A percentile compares a stretch with the other conserved stretches of the same genome.
Evolutionary conservation across 805 yeast genomes (phyloP).

Genomic region (Ogataea dorogensis): DNA sequence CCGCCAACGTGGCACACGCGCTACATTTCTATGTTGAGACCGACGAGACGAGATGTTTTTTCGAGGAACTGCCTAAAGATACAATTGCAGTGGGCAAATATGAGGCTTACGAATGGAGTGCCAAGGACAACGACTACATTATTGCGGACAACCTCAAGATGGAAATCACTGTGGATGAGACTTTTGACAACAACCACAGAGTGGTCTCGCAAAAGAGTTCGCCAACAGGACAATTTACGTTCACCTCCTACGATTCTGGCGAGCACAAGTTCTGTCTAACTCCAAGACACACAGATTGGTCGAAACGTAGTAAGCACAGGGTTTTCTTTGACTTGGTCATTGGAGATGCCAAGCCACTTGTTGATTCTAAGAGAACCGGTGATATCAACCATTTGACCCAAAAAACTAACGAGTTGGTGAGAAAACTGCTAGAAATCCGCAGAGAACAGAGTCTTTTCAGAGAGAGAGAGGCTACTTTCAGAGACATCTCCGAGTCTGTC

Average conservation of each 20-base stretch:
- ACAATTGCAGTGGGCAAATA: slow-evolving; percentile 80
- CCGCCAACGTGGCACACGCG: slow-evolving; percentile 35
- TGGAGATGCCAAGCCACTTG: slow-evolving; percentile 60
- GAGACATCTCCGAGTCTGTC: slow-evolving; percentile 69
- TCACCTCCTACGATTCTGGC: slow-evolving; percentile 72
- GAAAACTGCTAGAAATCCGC: slow-evolving; percentile 57
- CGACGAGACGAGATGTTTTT: slow-evolving; percentile 78
- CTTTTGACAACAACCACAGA: slow-evolving; percentile 73
- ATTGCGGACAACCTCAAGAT: slow-evolving; percentile 57
- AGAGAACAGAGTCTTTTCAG: slow-evolving; percentile 67
- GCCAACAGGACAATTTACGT: slow-evolving; percentile 67
- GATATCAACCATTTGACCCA: slow-evolving; percentile 55
- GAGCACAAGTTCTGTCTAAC: slow-evolving; percentile 77
- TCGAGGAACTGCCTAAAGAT: slow-evolving; percentile 71
- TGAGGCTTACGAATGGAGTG: slow-evolving; percentile 62
- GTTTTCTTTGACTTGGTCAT: slow-evolving; percentile 67
- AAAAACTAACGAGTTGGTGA: slow-evolving; percentile 53
- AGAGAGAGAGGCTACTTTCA: slow-evolving; percentile 70
- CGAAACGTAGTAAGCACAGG: slow-evolving; percentile 54
- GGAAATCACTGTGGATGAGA: slow-evolving; percentile 71
- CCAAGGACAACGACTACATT: slow-evolving; percentile 45
- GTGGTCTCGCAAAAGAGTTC: slow-evolving; percentile 69
- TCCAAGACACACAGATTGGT: slow-evolving; percentile 46
- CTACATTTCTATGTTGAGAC: slow-evolving; percentile 80
- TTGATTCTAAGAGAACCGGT: slow-evolving; percentile 65